Percentiles rank a stretch among this genome's conserved stretches.
Conservation (phyloP, 371 early-diverging fungal species). For the Mycotypha africana region DNA sequence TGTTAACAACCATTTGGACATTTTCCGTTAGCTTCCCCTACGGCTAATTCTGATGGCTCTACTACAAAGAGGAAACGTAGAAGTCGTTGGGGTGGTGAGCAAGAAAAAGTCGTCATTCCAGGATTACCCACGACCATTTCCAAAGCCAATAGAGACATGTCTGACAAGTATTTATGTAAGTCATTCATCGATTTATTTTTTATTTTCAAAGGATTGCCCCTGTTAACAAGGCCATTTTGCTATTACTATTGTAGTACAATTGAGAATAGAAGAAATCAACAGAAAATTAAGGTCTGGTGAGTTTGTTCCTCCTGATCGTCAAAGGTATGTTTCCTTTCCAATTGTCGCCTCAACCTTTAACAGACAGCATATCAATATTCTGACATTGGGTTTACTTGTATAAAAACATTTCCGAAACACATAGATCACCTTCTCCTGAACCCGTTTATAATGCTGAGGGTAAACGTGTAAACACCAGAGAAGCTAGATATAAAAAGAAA, state of each 20-base stretch:
- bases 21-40: too few species aligned
- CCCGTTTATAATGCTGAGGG: slow-evolving; percentile 90
- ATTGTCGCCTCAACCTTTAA: too few species aligned
- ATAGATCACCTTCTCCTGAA: slow-evolving; percentile 92
- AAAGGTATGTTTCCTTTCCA: slow-evolving; percentile 45
- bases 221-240: background rate
- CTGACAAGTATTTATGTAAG: slow-evolving; percentile 79
- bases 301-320: slow-evolving; percentile 71
- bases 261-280: slow-evolving; percentile 88
- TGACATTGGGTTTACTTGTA: too few species aligned
- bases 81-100: slow-evolving; percentile 86
- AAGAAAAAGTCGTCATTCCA: slow-evolving; percentile 64
- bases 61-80: slow-evolving; percentile 53
- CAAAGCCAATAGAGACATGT: slow-evolving; percentile 70
- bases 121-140: slow-evolving; percentile 82
- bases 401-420: too few species aligned
- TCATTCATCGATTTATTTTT: background rate
- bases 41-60: slow-evolving; percentile 25
- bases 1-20: too few species aligned
- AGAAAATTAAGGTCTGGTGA: slow-evolving; percentile 78
- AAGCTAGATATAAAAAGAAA: slow-evolving; percentile 84
- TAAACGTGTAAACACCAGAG: slow-evolving; percentile 93
- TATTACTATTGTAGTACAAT: slow-evolving; percentile 42
- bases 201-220: too few species aligned
- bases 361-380: too few species aligned